Evolutionary conservation across 805 yeast genomes (phyloP), one percentile per base, ranked within the genome.

Genomic region (Ogataea sp.): DNA sequence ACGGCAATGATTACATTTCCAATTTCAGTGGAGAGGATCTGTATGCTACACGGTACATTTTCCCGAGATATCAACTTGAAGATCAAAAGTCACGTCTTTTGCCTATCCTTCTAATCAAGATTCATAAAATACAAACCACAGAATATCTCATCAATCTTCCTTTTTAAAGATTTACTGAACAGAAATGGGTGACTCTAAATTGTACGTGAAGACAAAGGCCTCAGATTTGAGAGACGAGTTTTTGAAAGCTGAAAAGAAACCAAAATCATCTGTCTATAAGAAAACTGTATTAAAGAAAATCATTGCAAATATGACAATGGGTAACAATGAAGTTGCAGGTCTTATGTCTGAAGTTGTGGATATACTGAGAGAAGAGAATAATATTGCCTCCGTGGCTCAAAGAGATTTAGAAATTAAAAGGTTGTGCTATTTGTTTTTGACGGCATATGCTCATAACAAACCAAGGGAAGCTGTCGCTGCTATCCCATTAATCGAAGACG

Each of bases 271-370:
- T 20, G 54, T 49, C 3, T 41, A 59, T n/a, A 65, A 58, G 45
- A 75, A 71, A 48, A 61, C 64, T 10, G 70, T 79, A 1, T 56
- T 90, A 51, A 80, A 80, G 56, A 83, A 83, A 51, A 72, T 87
- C 21, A 68, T 89, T 7, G 90, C 95, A 32, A 89, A 88, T 58
- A 71, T 87, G 59, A 81, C 94, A 6, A 69, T 87, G 60, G 87
- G 88, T 37, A 86, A 85, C 56, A 71, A 71, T 40, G 96, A 90
- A 53, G 75, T 88, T 75, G 67, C 77, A 10, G 56, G 62, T 16
- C 55, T 90, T 39, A 73, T 80, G 51, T 78, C 80, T 1, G 94
- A 85, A 38, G 71, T 86, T 6, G 43, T 75, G 6, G 53, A 57
- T 27, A 59, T 80, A n/a, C 63, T 83, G 51, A 65, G 67, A 34